phyloP scores from a whole-genome alignment of 2,329 filamentous ascomycete species.

The Cercospora sp. region DNA sequence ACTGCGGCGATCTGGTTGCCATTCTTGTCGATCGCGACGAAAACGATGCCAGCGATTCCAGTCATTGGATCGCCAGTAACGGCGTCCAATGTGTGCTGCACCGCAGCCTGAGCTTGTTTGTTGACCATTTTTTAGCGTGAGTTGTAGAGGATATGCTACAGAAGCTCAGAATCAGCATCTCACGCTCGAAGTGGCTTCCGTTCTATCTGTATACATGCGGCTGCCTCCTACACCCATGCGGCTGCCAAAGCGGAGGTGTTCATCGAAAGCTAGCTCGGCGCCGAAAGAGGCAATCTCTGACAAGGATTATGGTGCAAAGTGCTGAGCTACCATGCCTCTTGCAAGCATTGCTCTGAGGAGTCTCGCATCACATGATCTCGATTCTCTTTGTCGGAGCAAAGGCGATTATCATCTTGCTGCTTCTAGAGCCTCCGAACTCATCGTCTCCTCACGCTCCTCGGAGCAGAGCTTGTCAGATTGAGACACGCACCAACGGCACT shows the following conservation, averaged over 20 bases:
- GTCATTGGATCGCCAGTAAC: slow-evolving; percentile 34
- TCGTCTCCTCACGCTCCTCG: not conserved
- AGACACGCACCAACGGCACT: not conserved
- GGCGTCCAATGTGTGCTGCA: slow-evolving; percentile 42
- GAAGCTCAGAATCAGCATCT: not conserved
- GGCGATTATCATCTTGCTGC: not conserved
- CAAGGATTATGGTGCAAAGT: slow-evolving; percentile 10
- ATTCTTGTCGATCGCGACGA: slow-evolving; percentile 48
- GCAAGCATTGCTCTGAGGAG: slow-evolving; percentile 10
- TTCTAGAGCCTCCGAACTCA: not conserved
- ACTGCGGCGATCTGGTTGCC: slow-evolving; percentile 46
- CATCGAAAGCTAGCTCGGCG: slow-evolving; percentile 15
- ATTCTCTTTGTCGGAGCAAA: not conserved
- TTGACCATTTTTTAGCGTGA: slow-evolving; percentile 25
- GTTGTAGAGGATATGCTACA: not conserved
- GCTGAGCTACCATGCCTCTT: slow-evolving; percentile 1
- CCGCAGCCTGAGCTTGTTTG: slow-evolving; percentile 36
- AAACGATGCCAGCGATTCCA: slow-evolving; percentile 47
- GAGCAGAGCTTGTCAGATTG: not conserved
- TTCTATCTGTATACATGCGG: slow-evolving; percentile 9
- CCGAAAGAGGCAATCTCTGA: slow-evolving; percentile 12
- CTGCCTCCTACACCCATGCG: slow-evolving; percentile 3
- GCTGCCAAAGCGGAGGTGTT: slow-evolving; percentile 16
- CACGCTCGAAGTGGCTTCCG: not conserved
- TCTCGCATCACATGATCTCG: not conserved